Evolutionary conservation across 2,329 filamentous ascomycete species (phyloP), one percentile per base, ranked within the genome.

Genomic region (Phialophora macrospora): DNA sequence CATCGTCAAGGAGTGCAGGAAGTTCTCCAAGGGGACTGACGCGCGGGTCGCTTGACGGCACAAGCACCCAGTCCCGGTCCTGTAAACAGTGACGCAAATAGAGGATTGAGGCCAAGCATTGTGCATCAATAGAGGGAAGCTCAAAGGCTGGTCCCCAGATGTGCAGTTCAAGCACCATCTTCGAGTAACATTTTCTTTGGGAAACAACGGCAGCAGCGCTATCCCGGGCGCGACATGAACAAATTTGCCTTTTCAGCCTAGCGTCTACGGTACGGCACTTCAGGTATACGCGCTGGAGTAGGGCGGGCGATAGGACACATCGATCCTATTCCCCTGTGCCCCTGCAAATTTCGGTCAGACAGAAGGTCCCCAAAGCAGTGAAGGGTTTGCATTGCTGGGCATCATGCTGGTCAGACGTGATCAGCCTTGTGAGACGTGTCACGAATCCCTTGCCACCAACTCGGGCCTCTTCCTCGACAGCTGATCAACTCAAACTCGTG

Each of bases 91-190:
- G 82, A 67, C 87, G 85, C 64, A 96, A 83, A 76, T 93, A 93
- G 60, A 91, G 87, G 71, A 97, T 87, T 51, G 90, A 84, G 30
- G 93, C 93, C 67, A 96, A 86, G 75, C 93, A 98, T 81, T 96
- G 91, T 54, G 94, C 84, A 74, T 98, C 93, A 73, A 98, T 90
- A 51, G 95, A 98, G 14, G 94, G 89, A 52, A 97, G 86, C 48
- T 88, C 88, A 77, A 97, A 96, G 48, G 91, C 93, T 62, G 92
- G 89, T 57, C 93, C 93, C 90, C 93, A 96, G 74, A 97, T 85
- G 79, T 97, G 90, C 66, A 99, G 86, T 79, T 94, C 87, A 56
- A 92, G 80, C 69, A 87, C 82, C 82, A 85, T 85, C n/a, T 79
- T 93, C 87, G 56, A 92, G 79, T 12, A 14, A 51, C 48, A 51